Evolutionary conservation across 2,329 filamentous ascomycete genomes (phyloP), one percentile per base, ranked within the genome.

Genomic region (Beauveria sp.): DNA sequence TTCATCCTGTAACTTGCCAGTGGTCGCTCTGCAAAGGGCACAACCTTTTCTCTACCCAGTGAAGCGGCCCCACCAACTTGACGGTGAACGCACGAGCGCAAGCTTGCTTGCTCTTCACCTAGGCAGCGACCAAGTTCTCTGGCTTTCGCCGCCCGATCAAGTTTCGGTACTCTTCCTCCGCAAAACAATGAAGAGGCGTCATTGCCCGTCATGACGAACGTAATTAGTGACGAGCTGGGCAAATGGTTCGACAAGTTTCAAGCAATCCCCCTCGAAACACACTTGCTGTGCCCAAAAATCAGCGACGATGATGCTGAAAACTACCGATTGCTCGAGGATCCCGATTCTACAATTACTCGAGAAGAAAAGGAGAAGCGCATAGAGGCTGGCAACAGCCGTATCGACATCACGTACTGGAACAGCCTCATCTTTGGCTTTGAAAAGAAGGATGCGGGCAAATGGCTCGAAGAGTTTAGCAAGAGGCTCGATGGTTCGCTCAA

Each of bases 361-460:
- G 77, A 78, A 9, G 78, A 82, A 64, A 86, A 85, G 68, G 70
- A 76, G 54, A 68, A 75, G 47, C 76, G 82, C 8, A 82, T 90
- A 22, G 68, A 79, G 55, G 78, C 86, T 61, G 82, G 80, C 16
- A 77, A 80, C 40, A 69, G 73, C 9, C 80, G 89, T 37, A 77
- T 85, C 63, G 78, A 86, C 63, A 79, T 84, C 37, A 85, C 87
- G 55, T 85, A 89, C 64, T 84, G 83, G 69, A 88, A 85, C 62
- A 86, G 87, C 64, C 78, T 89, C 47, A 82, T 92, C 16, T 79
- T 91, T 60, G 89, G 87, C 20, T 84, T 90, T 63, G 82, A 81
- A 60, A 79, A 82, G 54, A 82, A 85, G 53, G 80, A 83, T 55
- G 82, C 83, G 3, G 82, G 83, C 30, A 77, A 80, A 62, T 82